Conservation (phyloP, 2,329 filamentous ascomycete genomes). For the Aspergillus sp. region DNA sequence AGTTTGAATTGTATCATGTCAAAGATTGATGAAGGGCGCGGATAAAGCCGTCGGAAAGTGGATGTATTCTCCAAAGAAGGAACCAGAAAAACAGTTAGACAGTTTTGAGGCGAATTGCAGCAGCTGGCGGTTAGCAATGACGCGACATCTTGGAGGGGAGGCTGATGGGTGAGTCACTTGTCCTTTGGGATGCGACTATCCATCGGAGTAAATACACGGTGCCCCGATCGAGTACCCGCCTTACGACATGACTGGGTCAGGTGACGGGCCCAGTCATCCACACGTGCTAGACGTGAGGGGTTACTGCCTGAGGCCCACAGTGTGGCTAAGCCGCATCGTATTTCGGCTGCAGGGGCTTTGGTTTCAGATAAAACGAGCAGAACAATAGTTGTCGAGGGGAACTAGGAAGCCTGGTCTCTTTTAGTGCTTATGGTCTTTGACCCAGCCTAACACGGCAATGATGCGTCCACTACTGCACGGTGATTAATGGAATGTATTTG, state of each 20-base stretch:
- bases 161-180: background rate
- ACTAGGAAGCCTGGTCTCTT: background rate
- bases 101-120: background rate
- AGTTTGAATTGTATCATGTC: background rate
- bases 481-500: background rate
- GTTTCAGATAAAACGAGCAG: slow-evolving; percentile 7
- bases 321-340: background rate
- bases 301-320: background rate
- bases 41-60: background rate
- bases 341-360: background rate
- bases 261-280: slow-evolving; percentile 4
- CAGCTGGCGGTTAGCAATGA: background rate
- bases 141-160: background rate
- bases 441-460: background rate
- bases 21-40: background rate
- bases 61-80: background rate
- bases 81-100: background rate
- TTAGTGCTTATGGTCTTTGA: slow-evolving; percentile 5
- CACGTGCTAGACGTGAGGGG: background rate
- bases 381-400: background rate
- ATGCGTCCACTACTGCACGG: background rate
- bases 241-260: slow-evolving; percentile 11
- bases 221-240: background rate
- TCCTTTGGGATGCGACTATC: background rate
- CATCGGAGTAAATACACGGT: background rate